Conservation (phyloP, 768 basidiomycete genomes). For the Dioszegia crocea region DNA sequence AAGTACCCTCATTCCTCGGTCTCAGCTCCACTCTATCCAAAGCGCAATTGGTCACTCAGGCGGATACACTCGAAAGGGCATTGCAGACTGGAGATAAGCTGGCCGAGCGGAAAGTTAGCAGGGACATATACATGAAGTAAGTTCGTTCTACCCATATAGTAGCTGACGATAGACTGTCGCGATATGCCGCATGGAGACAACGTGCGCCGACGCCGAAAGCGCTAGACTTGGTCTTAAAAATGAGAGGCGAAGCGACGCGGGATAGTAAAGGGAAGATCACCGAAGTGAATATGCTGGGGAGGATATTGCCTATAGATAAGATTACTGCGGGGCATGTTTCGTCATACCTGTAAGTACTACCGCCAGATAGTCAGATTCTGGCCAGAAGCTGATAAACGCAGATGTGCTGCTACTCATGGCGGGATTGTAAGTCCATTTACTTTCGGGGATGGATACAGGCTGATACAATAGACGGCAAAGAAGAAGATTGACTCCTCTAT, state of each 20-base stretch:
- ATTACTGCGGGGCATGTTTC: conserved; percentile 12
- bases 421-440: conserved; percentile 9
- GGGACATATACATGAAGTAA: conserved; percentile 24
- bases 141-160: too few species aligned
- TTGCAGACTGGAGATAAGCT: conserved; percentile 35
- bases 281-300: conserved; percentile 12
- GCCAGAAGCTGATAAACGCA: not conserved
- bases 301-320: not conserved
- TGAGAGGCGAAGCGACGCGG: conserved; percentile 16
- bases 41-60: conserved; percentile 16
- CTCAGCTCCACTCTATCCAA: not conserved
- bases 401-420: conserved; percentile 15
- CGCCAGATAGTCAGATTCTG: conserved; percentile 8
- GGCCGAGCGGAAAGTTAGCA: conserved; percentile 23
- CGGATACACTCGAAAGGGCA: conserved; percentile 36
- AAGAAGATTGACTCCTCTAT: not conserved
- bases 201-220: conserved; percentile 28
- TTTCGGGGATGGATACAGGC: not conserved
- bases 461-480: conserved; percentile 1
- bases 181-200: conserved; percentile 37
- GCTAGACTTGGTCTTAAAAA: conserved; percentile 23
- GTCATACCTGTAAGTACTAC: conserved; percentile 9
- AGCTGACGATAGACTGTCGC: conserved; percentile 15
- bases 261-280: not conserved
- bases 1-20: conserved; percentile 18